Evolutionary conservation across 805 yeast genomes (phyloP), one percentile per base, ranked within the genome.

Genomic region (Kodamaea restingae): DNA sequence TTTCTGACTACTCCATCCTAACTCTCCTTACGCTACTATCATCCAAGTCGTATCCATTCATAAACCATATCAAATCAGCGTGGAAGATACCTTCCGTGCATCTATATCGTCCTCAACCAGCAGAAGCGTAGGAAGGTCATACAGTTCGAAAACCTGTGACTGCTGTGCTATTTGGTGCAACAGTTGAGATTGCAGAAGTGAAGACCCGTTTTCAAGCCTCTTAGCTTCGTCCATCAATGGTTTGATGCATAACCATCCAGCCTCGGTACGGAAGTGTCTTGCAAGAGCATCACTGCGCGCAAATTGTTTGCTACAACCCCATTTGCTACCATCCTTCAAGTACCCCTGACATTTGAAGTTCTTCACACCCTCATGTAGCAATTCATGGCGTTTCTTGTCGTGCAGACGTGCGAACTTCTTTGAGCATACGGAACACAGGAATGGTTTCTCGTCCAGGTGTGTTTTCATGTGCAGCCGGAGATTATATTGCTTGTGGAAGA

Each of bases 201-300:
- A 9, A 27, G 18, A 28, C 3, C 37, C 29, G n/a, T 18, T 35
- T 15, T 63, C 67, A 33, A 51, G 31, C 21, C 52, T 58, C 44
- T 58, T 64, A n/a, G 71, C 82, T 43, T 80, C 87, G 24, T 72
- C 76, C 68, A 81, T 70, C 44, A 83, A 63, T 3, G 86, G 85
- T 43, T 71, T 65, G 38, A 84, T 75, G 54, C 93, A 84, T 14
- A 68, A 60, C 67, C 82, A 74, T 1, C 93, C 93, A 0, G 84
- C 76, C 43, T 82, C 91, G 2, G 90, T 80, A 40, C 85, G 64
- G 53, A 83, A 82, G 52, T 84, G 93, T 37, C 91, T 70, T 2
- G 84, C 79, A 29, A 84, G 66, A 0, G 91, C 93, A 56, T 84
- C 93, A 2, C 85, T 80, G 30, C 93, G 65, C 4, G 90, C 88